Base-by-base conservation (phyloP, 805 yeast genomes). In the Blastobotrys attinorum region DNA sequence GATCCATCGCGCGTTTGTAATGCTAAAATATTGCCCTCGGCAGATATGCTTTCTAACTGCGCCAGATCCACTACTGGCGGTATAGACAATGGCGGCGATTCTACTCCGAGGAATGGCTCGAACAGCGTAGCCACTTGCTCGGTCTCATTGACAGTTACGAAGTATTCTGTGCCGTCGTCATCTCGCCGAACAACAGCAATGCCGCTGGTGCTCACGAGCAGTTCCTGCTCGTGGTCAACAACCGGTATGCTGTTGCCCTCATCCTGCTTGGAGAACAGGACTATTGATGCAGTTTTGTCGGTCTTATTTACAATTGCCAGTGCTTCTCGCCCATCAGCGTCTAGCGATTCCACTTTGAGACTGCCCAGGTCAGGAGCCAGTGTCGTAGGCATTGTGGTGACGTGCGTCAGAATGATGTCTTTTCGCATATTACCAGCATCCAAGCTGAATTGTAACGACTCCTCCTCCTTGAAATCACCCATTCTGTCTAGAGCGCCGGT, bases 371-470 rank as follows among this genome's bases (percentile, higher is more conserved):
- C 10, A 15, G 27, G 11, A n/a, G n/a, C n/a, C n/a, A n/a, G n/a
- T 3, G 15, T 33, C 33, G 18, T 17, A 15, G 39, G 34, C 6
- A 22, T 16, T 3, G 34, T 16, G n/a, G 17, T 35, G 4, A 41
- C 11, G 15, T 22, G 75, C 0, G 88, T 77, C 47, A 85, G 63
- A n/a, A 81, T 79, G 54, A 81, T 71, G 58, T 86, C 95, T 52
- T 82, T 84, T 32, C 77, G 64, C 18, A 76, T 50, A 20, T 65
- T 22, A 2, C 39, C 22, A 16, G 31, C 16, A 44, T 40, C 40
- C 43, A 37, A 37, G 20, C 38, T 22, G 39, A 25, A 6, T 31
- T 22, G 36, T 29, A 27, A 22, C 23, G 44, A 11, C 39, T 42
- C 33, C 21, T 37, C 13, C 13, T 15, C 29, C 8, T 36, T 39